phyloP scores from a whole-genome alignment of 371 early-diverging fungal species.

The Rhizopus stolonifer region DNA sequence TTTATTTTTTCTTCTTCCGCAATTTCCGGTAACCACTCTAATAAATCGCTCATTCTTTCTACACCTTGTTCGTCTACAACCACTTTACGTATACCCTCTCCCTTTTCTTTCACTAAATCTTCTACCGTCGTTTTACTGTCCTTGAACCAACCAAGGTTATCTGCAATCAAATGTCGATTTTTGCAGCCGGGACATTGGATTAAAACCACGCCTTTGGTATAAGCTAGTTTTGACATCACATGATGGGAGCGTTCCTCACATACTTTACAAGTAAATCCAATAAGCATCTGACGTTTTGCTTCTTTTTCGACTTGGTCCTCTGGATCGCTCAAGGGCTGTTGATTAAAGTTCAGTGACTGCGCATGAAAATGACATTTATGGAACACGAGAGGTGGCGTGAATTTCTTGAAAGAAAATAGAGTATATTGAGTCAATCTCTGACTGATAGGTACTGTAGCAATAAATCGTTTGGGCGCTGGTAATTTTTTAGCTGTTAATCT shows the following conservation, averaged over 20 bases:
- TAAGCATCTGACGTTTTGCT: constrained; percentile 68
- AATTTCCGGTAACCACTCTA: constrained; percentile 52
- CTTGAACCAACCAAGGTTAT: constrained; percentile 92
- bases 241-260: constrained; percentile 84
- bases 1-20: constrained; percentile 38
- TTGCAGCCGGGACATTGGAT: constrained; percentile 91
- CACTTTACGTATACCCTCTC: constrained; percentile 67
- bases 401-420: background rate
- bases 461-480: too few species aligned
- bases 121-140: constrained; percentile 76
- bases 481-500: too few species aligned
- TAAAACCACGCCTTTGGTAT: constrained; percentile 89
- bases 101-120: constrained; percentile 79
- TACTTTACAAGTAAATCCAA: constrained; percentile 94
- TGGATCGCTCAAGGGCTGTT: background rate
- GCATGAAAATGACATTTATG: constrained; percentile 3
- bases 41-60: constrained; percentile 30
- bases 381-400: background rate
- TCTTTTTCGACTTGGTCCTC: constrained; percentile 6
- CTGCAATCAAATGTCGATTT: constrained; percentile 93
- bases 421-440: too few species aligned
- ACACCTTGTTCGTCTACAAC: constrained; percentile 42
- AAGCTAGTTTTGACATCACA: constrained; percentile 89
- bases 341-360: background rate
- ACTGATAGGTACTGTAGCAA: too few species aligned